Evolutionary conservation across 306 rosid genomes (phyloP).

Genomic region (barrel medic (Medicago truncatula)): DNA sequence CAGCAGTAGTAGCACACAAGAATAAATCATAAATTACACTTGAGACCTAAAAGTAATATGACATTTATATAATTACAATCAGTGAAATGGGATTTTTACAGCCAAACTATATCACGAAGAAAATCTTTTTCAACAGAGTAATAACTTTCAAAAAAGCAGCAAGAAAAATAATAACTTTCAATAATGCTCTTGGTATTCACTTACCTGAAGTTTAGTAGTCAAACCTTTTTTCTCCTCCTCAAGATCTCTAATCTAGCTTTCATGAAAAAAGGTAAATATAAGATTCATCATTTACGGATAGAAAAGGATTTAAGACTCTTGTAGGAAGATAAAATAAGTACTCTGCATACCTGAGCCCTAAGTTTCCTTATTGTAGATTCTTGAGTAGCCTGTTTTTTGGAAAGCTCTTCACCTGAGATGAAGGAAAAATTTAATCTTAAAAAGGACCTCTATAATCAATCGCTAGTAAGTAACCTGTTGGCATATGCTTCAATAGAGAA

Average conservation of each 20-base stretch:
- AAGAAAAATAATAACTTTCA: constrained; percentile 17
- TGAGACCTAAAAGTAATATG: constrained; percentile 7
- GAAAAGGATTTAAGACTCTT: constrained; percentile 30
- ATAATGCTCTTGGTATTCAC: constrained; percentile 35
- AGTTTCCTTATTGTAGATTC: constrained; percentile 88
- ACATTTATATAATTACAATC: constrained; percentile 21
- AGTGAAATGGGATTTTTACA: constrained; percentile 15
- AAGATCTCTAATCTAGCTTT: constrained; percentile 96
- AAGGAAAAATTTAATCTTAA: constrained; percentile 34
- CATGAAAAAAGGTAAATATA: constrained; percentile 53
- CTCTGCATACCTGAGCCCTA: constrained; percentile 83
- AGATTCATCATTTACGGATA: constrained; percentile 32
- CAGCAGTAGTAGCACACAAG: neutral
- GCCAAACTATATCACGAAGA: constrained; percentile 18
- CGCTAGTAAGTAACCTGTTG: constrained; percentile 25
- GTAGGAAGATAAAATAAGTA: constrained; percentile 37
- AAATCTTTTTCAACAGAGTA: constrained; percentile 4
- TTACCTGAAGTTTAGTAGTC: constrained; percentile 92
- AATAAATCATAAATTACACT: constrained; percentile 25
- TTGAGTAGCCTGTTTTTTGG: constrained; percentile 98
- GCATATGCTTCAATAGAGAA: constrained; percentile 24
- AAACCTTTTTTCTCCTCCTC: constrained; percentile 99
- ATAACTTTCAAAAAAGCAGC: neutral
- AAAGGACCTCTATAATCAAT: constrained; percentile 24
- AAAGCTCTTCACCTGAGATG: constrained; percentile 93